Evolutionary conservation across 495 filamentous ascomycete genomes (phyloP).

Genomic region (Penicillium malachiteum): DNA sequence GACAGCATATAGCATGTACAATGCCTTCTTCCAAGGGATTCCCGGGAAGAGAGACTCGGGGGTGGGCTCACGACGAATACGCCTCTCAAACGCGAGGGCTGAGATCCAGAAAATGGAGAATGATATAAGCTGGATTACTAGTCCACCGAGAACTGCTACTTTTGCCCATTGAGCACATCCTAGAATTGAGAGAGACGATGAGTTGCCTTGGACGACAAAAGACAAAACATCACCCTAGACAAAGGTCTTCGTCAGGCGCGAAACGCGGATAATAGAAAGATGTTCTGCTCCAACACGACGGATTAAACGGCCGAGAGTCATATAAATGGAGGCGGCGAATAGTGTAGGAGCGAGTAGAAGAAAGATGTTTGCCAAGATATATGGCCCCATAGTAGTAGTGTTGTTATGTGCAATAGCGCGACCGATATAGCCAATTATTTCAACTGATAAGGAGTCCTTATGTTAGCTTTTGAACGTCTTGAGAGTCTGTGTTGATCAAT

Average conservation of each 20-base stretch:
- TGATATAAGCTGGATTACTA: slow-evolving; percentile 32
- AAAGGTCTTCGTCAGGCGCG: slow-evolving; percentile 18
- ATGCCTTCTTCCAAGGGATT: slow-evolving; percentile 46
- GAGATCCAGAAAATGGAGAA: slow-evolving; percentile 36
- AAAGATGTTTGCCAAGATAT: slow-evolving; percentile 26
- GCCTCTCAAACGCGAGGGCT: slow-evolving; percentile 25
- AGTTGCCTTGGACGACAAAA: slow-evolving; percentile 16
- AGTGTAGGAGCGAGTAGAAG: slow-evolving; percentile 30
- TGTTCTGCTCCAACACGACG: slow-evolving; percentile 36
- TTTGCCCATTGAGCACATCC: slow-evolving; percentile 6
- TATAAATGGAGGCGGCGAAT: slow-evolving; percentile 52
- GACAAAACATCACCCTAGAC: slow-evolving; percentile 20
- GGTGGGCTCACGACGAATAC: slow-evolving; percentile 25
- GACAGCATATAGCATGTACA: slow-evolving; percentile 50
- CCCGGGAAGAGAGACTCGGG: slow-evolving; percentile 1
- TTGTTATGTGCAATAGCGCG: slow-evolving; percentile 22
- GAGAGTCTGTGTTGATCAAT: no score
- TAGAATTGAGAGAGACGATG: slow-evolving; percentile 1
- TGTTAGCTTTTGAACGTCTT: no score
- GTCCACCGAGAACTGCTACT: slow-evolving; percentile 29
- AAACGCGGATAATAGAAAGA: slow-evolving; percentile 6
- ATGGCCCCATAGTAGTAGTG: slow-evolving; percentile 13
- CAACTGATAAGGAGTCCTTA: no score
- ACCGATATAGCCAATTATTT: slow-evolving; percentile 44
- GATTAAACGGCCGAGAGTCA: slow-evolving; percentile 49